phyloP scores from a whole-genome alignment of 352 stramenopile species.

The Chrysophaeum taylorii region DNA sequence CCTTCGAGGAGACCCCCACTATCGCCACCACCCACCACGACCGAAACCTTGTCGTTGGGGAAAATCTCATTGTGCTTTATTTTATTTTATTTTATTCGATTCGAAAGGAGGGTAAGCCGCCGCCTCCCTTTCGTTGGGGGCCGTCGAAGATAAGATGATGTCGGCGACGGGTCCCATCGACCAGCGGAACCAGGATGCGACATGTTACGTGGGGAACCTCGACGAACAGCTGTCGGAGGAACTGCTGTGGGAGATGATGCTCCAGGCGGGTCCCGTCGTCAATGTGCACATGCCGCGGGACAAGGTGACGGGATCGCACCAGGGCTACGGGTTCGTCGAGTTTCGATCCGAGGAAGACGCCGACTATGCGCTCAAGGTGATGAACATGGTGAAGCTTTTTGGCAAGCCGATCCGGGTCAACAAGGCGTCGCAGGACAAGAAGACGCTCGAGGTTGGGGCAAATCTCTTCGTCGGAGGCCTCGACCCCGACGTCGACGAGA shows the following conservation, averaged over 20 bases:
- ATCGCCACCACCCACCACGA: too few relatives aligned
- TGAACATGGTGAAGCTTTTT: constrained; percentile 98
- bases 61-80: too few relatives aligned
- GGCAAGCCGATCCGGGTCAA: constrained; percentile 85
- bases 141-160: too few relatives aligned
- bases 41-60: too few relatives aligned
- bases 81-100: too few relatives aligned
- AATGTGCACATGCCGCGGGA: constrained; percentile 98
- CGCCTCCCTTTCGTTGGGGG: too few relatives aligned
- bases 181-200: constrained; percentile 87
- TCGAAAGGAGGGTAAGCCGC: too few relatives aligned
- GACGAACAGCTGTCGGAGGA: constrained; percentile 87
- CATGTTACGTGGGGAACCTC: constrained; percentile 94
- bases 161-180: constrained; percentile 37
- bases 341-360: constrained; percentile 90
- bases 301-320: constrained; percentile 82
- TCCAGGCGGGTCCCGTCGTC: constrained; percentile 81
- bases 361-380: constrained; percentile 95
- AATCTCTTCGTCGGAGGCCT: constrained; percentile 96
- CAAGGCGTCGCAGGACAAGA: constrained; percentile 87
- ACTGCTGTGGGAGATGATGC: constrained; percentile 88
- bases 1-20: too few relatives aligned
- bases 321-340: constrained; percentile 97
- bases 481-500: constrained; percentile 92
- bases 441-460: constrained; percentile 78